These are phyloP conservation scores for Ettlia oleoabundans DNA, from an alignment of 139 green algal genomes.

Conservation along the genomic window DNA sequence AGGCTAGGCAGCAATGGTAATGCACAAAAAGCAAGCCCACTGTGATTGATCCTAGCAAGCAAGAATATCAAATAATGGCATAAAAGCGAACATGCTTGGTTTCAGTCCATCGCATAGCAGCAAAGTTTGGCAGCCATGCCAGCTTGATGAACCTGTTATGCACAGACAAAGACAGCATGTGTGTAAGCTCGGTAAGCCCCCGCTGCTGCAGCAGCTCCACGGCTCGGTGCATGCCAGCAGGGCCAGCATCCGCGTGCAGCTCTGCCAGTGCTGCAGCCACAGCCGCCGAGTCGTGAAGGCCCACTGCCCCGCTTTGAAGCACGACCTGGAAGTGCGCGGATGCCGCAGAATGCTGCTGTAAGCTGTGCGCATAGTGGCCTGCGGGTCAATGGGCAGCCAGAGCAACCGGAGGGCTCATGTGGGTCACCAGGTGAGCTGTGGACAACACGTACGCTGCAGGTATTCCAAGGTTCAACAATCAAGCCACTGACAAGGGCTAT, in stretches of 20 bases:
- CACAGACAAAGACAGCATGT: neutral
- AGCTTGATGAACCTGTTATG: constrained; percentile 23
- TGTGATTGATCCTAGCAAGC: no score
- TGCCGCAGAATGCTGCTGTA: constrained; percentile 13
- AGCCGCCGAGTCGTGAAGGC: constrained; percentile 24
- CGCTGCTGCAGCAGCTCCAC: constrained; percentile 4
- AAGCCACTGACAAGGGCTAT: no score
- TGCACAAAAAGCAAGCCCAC: no score
- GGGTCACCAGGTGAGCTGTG: no score
- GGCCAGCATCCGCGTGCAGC: constrained; percentile 7
- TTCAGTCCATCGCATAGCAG: no score
- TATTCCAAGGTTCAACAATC: no score
- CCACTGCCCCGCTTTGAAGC: neutral
- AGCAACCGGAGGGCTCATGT: no score
- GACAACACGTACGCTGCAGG: no score
- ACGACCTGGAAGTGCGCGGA: constrained; percentile 19
- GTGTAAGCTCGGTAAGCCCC: constrained; percentile 9
- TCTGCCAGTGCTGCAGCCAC: constrained; percentile 36
- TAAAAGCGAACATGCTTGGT: no score
- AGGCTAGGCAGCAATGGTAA: no score
- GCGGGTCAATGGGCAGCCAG: neutral
- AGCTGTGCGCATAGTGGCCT: constrained; percentile 41
- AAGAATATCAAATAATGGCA: no score
- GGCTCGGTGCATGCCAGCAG: neutral
- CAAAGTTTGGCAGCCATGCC: no score